Percentiles rank a stretch among this genome's conserved stretches.
phyloP scores from a whole-genome alignment of 176 grass and related monocot genomes.

The Chrysopogon serrulatus region DNA sequence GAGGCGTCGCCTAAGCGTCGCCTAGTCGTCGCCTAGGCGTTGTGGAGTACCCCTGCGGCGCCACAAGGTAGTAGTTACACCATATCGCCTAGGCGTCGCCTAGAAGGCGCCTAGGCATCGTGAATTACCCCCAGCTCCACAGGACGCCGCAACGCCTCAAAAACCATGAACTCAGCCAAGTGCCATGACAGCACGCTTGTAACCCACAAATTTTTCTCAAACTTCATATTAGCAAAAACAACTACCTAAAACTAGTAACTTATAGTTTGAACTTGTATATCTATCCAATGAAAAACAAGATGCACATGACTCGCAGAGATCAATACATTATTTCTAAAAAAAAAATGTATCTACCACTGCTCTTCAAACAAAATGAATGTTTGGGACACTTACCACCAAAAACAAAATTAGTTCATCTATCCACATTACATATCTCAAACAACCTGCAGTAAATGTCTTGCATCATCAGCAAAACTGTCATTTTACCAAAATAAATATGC shows the following conservation, averaged over 20 bases:
- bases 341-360: not conserved
- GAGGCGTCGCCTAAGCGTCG: too few relatives aligned
- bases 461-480: not conserved
- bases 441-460: not conserved
- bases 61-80: too few relatives aligned
- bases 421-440: not conserved
- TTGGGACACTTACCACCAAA: not conserved
- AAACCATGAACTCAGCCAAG: too few relatives aligned
- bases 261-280: not conserved
- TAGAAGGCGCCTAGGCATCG: too few relatives aligned
- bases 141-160: too few relatives aligned
- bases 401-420: not conserved
- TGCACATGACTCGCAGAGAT: not conserved
- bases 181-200: too few relatives aligned
- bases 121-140: too few relatives aligned
- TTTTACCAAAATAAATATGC: not conserved
- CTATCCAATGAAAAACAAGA: not conserved
- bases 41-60: too few relatives aligned
- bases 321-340: not conserved
- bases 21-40: too few relatives aligned
- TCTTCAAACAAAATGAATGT: not conserved
- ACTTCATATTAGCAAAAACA: too few relatives aligned
- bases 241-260: not conserved
- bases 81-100: too few relatives aligned
- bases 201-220: too few relatives aligned